Conservation (phyloP, 768 basidiomycete species). For the Boletus insuetus region DNA sequence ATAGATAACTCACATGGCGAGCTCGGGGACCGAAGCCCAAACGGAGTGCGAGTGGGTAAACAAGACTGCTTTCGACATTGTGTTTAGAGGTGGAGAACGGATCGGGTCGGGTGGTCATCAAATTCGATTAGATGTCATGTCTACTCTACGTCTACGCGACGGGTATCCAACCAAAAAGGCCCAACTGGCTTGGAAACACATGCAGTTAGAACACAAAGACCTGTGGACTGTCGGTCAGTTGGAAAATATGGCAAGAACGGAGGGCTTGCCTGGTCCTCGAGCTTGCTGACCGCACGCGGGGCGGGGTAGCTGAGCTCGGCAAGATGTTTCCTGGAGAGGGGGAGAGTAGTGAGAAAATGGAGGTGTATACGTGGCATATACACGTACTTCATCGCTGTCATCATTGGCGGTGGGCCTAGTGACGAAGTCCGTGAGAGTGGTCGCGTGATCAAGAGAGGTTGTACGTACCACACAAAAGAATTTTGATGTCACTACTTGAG, state of each 20-base stretch:
- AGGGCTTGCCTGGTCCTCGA: constrained; percentile 70
- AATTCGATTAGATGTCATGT: background rate
- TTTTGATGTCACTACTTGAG: constrained; percentile 64
- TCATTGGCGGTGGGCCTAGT: constrained; percentile 72
- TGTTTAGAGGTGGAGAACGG: background rate
- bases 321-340: constrained; percentile 70
- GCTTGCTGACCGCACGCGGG: constrained; percentile 89
- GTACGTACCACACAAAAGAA: constrained; percentile 83
- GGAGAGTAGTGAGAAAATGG: constrained; percentile 1
- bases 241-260: no score
- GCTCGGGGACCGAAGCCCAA: constrained; percentile 41
- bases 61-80: constrained; percentile 26
- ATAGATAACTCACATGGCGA: constrained; percentile 38
- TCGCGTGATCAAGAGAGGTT: constrained; percentile 10
- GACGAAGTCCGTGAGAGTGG: background rate
- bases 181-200: background rate
- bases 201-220: constrained; percentile 40
- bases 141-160: constrained; percentile 6
- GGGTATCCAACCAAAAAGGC: constrained; percentile 1
- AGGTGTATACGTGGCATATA: background rate
- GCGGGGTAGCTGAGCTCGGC: constrained; percentile 84
- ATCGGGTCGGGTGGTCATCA: background rate
- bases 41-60: constrained; percentile 38
- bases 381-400: constrained; percentile 74
- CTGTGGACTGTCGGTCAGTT: constrained; percentile 25